Conservation (phyloP, 1,139 yeast species). For the Yamadazyma aaseri region DNA sequence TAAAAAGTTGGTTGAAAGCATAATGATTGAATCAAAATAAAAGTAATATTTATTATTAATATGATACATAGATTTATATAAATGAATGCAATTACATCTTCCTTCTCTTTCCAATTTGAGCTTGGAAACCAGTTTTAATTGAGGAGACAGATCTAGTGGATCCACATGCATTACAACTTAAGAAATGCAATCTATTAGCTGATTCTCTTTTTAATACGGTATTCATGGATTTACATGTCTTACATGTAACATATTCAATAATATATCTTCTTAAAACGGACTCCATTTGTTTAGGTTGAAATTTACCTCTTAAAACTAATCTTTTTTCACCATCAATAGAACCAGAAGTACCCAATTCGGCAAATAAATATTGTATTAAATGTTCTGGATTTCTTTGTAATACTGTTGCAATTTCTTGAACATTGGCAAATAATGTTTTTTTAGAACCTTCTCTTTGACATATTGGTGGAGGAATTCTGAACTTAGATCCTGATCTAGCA, state of each 20-base stretch:
- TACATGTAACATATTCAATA: conserved; percentile 95
- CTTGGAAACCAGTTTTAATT: conserved; percentile 99
- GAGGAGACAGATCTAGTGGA: conserved; percentile 96
- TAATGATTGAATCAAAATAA: conserved; percentile 1
- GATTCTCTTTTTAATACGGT: conserved; percentile 94
- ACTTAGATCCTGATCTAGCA: conserved; percentile 87
- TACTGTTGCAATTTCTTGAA: conserved; percentile 90
- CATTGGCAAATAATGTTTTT: conserved; percentile 93
- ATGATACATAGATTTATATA: conserved; percentile 10
- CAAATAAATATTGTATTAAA: conserved; percentile 92
- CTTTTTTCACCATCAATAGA: conserved; percentile 98
- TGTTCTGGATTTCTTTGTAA: conserved; percentile 97
- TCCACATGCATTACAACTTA: conserved; percentile 98
- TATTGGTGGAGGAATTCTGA: conserved; percentile 96
- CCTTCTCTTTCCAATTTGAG: conserved; percentile 82
- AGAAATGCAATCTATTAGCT: conserved; percentile 92
- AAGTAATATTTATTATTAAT: conserved; percentile 5
- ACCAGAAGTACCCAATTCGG: conserved; percentile 99
- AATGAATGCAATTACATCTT: conserved; percentile 27
- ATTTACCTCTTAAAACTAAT: conserved; percentile 95
- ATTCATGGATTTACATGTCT: conserved; percentile 97
- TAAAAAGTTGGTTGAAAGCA: conserved; percentile 44
- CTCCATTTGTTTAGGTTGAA: conserved; percentile 97
- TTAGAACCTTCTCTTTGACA: conserved; percentile 97
- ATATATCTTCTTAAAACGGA: conserved; percentile 94